Evolutionary conservation across 257 asterid species (phyloP).

Genomic region (Solanum lignicaule): DNA sequence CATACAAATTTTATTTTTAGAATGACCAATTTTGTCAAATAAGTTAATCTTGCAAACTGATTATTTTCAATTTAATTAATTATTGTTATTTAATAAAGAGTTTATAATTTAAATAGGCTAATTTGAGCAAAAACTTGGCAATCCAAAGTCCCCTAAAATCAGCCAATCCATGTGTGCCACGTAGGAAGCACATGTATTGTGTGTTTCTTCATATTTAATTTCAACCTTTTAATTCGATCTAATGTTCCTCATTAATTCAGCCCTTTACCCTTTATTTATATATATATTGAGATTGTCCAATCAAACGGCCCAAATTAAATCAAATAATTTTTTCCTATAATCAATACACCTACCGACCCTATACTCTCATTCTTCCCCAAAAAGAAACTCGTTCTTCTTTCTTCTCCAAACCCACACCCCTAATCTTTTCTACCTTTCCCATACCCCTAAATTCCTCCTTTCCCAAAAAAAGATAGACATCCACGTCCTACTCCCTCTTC

Average conservation of each 20-base stretch:
- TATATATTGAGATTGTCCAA: neutral
- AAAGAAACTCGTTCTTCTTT: neutral
- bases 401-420: neutral
- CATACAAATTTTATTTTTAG: too few relatives aligned
- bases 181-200: neutral
- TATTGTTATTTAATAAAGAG: too few relatives aligned
- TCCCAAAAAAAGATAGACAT: neutral
- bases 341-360: neutral
- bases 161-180: neutral
- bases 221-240: neutral
- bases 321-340: neutral
- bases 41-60: neutral
- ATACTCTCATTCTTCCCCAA: neutral
- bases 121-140: neutral
- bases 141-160: neutral
- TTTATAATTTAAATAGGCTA: neutral
- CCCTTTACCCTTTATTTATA: neutral
- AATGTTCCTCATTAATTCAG: neutral
- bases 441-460: neutral
- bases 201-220: neutral
- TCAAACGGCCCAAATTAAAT: neutral
- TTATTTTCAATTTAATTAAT: neutral
- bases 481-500: neutral
- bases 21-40: neutral
- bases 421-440: neutral